Conservation (phyloP, 495 filamentous ascomycete genomes). For the Parmelia sp. region DNA sequence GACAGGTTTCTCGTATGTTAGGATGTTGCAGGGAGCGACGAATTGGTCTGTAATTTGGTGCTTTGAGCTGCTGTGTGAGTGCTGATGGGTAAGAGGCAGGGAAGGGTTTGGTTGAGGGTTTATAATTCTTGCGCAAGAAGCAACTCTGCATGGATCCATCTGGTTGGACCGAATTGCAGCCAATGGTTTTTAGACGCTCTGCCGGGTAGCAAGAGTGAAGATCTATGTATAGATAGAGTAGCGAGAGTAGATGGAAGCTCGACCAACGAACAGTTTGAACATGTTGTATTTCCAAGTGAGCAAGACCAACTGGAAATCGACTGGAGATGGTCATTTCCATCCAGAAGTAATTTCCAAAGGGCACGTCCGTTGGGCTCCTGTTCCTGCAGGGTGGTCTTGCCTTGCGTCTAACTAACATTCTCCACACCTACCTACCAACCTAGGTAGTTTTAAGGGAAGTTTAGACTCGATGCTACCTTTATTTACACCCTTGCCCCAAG, state of each 20-base stretch:
- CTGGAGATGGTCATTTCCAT: neutral
- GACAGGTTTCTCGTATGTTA: constrained; percentile 9
- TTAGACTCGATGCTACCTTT: neutral
- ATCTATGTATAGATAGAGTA: constrained; percentile 10
- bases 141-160: constrained; percentile 12
- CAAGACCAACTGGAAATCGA: constrained; percentile 1
- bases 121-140: constrained; percentile 14
- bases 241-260: neutral
- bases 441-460: neutral
- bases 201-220: constrained; percentile 17
- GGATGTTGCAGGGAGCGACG: constrained; percentile 16
- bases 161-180: constrained; percentile 6
- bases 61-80: neutral
- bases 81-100: constrained; percentile 14
- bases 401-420: constrained; percentile 9
- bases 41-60: constrained; percentile 17
- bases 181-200: constrained; percentile 16
- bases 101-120: constrained; percentile 15
- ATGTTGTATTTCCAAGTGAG: neutral
- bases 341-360: neutral
- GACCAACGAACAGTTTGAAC: constrained; percentile 1
- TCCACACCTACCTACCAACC: neutral
- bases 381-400: constrained; percentile 10
- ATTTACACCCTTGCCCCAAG: too few species aligned
- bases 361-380: neutral